phyloP scores from a whole-genome alignment of 1,284 basidiomycete species.

The Sporisorium iseilematis-ciliati region DNA sequence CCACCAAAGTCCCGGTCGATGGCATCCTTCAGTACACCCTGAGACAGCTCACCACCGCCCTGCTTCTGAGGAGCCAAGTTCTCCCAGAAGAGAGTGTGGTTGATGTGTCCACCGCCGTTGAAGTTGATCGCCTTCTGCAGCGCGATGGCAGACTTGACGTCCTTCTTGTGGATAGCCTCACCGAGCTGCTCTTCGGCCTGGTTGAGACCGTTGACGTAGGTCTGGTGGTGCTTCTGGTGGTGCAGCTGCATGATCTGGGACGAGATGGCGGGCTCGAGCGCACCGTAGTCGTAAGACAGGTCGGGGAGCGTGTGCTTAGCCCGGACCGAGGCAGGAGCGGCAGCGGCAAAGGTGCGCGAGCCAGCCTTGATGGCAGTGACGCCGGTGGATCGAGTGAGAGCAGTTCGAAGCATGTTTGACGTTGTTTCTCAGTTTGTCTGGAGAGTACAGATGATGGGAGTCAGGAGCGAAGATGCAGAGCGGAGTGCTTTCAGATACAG shows the following conservation, averaged over 20 bases:
- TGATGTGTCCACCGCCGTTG: conserved; percentile 69
- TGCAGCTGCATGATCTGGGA: conserved; percentile 69
- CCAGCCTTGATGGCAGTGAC: conserved; percentile 21
- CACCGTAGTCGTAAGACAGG: conserved; percentile 67
- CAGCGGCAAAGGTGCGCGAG: conserved; percentile 15
- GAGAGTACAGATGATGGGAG: neutral
- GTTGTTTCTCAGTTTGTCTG: neutral
- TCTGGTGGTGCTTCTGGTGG: conserved; percentile 69
- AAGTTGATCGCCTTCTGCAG: conserved; percentile 67
- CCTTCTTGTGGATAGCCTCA: conserved; percentile 59
- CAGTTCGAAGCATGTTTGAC: conserved; percentile 51
- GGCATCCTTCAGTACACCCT: conserved; percentile 61
- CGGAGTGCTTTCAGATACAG: neutral
- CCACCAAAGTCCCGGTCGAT: conserved; percentile 68
- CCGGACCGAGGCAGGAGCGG: conserved; percentile 41
- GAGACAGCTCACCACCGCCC: conserved; percentile 64
- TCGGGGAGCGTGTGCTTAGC: conserved; percentile 69
- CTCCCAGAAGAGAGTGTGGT: conserved; percentile 69
- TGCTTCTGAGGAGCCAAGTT: conserved; percentile 65
- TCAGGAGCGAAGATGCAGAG: neutral
- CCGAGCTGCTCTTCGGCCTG: conserved; percentile 61
- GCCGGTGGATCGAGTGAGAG: conserved; percentile 43
- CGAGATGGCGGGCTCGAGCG: conserved; percentile 67
- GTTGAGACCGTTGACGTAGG: conserved; percentile 69
- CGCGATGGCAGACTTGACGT: conserved; percentile 58